A percentile compares a stretch with the other conserved stretches of the same genome.
Evolutionary conservation across 805 yeast species (phyloP).

Genomic region (Candida sphagnicola): DNA sequence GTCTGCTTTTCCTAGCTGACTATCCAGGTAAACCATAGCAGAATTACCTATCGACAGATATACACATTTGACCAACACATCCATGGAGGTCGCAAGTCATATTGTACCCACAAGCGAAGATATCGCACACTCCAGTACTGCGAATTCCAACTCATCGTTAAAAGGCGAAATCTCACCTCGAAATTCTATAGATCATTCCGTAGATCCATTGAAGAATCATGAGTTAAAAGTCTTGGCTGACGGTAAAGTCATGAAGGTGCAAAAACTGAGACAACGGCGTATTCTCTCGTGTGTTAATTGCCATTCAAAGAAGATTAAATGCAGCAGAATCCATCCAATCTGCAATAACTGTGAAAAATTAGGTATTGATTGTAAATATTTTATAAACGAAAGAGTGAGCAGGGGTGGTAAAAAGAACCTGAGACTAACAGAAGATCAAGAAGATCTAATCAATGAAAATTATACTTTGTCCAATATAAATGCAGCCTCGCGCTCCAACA

Average conservation of each 20-base stretch:
- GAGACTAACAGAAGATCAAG: constrained; percentile 4
- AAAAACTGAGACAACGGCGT: constrained; percentile 56
- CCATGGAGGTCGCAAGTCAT: not conserved
- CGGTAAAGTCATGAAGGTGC: constrained; percentile 57
- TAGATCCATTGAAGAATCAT: not conserved
- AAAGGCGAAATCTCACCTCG: not conserved
- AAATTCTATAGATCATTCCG: not conserved
- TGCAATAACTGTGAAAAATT: constrained; percentile 52
- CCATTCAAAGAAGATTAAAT: constrained; percentile 58
- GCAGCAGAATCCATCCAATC: constrained; percentile 55
- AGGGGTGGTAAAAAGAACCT: constrained; percentile 35
- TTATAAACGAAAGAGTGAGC: constrained; percentile 53
- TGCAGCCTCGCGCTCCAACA: not conserved
- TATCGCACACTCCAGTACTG: not conserved
- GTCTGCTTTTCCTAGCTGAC: too few species aligned
- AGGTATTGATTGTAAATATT: constrained; percentile 49
- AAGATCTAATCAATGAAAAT: not conserved
- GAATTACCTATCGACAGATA: too few species aligned
- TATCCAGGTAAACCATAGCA: too few species aligned
- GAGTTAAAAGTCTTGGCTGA: constrained; percentile 30
- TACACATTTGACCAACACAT: too few species aligned
- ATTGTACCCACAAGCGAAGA: not conserved
- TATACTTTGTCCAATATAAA: not conserved
- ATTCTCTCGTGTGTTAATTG: constrained; percentile 56
- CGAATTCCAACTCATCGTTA: not conserved